Conservation (phyloP, 1,284 basidiomycete genomes). For the Spongiforma sp. region DNA sequence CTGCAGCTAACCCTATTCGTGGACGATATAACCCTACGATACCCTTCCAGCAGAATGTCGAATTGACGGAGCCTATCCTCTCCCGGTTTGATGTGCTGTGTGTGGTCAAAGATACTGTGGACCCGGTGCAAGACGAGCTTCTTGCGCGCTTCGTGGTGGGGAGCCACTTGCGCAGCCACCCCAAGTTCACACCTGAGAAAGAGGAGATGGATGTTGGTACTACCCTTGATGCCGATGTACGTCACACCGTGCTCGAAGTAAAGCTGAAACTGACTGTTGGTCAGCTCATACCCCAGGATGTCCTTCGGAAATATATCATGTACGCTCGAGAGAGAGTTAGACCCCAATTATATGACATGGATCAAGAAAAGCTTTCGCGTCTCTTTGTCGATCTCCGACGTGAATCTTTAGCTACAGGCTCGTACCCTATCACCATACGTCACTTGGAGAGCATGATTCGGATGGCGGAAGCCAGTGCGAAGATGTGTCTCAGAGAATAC, state of each 20-base stretch:
- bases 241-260: conserved; percentile 32
- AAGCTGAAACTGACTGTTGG: conserved; percentile 15
- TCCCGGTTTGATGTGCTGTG: conserved; percentile 99
- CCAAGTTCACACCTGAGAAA: conserved; percentile 84
- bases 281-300: conserved; percentile 95
- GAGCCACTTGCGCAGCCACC: conserved; percentile 93
- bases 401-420: conserved; percentile 96
- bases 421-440: conserved; percentile 97
- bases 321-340: conserved; percentile 93
- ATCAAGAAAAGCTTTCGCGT: conserved; percentile 95
- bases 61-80: conserved; percentile 97
- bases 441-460: conserved; percentile 99
- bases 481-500: conserved; percentile 98
- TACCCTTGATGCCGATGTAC: conserved; percentile 88
- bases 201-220: conserved; percentile 93
- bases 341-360: conserved; percentile 93
- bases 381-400: conserved; percentile 97
- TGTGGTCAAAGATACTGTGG: conserved; percentile 97
- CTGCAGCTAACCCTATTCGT: conserved; percentile 97
- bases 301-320: conserved; percentile 99
- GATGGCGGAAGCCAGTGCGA: conserved; percentile 98
- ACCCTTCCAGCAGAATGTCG: conserved; percentile 98
- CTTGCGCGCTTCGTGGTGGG: conserved; percentile 98
- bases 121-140: conserved; percentile 97
- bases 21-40: conserved; percentile 98